phyloP scores from a whole-genome alignment of 1,284 basidiomycete species.

The Puccinia brachypodii region DNA sequence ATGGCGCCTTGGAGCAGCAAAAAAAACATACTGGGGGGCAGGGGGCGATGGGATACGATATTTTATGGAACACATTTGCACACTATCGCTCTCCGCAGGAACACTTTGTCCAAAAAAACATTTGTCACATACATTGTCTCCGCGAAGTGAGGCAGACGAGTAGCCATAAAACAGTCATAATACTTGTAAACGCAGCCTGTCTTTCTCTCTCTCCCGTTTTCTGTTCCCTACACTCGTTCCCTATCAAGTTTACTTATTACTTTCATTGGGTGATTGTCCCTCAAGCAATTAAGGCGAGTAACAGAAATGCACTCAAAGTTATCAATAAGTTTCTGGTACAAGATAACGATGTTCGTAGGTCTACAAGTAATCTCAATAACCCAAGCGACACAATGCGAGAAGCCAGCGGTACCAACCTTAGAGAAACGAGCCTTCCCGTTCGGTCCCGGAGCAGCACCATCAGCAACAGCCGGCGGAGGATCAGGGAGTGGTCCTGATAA shows the following conservation, averaged over 20 bases:
- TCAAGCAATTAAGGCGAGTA: too few species aligned
- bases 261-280: too few species aligned
- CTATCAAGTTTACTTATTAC: neutral
- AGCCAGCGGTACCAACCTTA: slow-evolving; percentile 7
- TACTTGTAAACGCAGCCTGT: neutral
- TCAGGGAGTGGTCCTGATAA: neutral
- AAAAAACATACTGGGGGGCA: too few species aligned
- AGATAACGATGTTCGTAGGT: slow-evolving; percentile 1
- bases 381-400: neutral
- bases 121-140: neutral
- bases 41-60: neutral
- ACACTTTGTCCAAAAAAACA: neutral
- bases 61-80: neutral
- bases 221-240: neutral
- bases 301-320: neutral
- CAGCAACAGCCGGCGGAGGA: neutral
- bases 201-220: neutral
- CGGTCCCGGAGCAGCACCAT: neutral
- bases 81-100: neutral
- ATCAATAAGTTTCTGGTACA: neutral
- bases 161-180: slow-evolving; percentile 9
- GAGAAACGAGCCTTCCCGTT: slow-evolving; percentile 8
- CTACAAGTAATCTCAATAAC: slow-evolving; percentile 6
- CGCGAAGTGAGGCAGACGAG: neutral
- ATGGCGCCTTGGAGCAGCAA: neutral